phyloP scores from a whole-genome alignment of 2,329 filamentous ascomycete genomes.

The Arthrobotrys musiformis region DNA sequence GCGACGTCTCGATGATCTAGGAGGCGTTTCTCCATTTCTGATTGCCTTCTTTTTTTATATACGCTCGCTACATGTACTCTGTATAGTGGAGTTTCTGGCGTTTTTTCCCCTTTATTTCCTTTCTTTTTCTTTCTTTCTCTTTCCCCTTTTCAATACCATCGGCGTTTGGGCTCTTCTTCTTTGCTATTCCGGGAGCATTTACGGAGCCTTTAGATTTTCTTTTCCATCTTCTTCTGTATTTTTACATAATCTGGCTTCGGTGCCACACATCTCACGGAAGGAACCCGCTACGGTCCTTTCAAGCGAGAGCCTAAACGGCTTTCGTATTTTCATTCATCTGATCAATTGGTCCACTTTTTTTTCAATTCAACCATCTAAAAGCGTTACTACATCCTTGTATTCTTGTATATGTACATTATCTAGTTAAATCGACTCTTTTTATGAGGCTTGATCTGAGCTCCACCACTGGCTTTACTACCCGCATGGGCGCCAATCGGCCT shows the following conservation, averaged over 20 bases:
- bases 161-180: background rate
- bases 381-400: background rate
- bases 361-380: background rate
- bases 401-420: background rate
- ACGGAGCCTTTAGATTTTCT: background rate
- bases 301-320: background rate
- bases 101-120: background rate
- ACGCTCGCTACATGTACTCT: constrained; percentile 11
- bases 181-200: background rate
- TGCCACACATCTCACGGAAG: constrained; percentile 18
- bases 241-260: background rate
- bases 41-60: background rate
- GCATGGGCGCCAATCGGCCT: constrained; percentile 9
- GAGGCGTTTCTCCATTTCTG: background rate
- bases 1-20: constrained; percentile 42
- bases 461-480: background rate
- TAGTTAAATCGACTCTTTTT: background rate
- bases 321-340: background rate
- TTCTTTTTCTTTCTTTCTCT: background rate
- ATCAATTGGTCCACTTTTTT: constrained; percentile 7
- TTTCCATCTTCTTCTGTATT: background rate
- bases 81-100: background rate
- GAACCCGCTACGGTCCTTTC: constrained; percentile 1
- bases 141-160: no score
- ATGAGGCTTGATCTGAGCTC: background rate